phyloP scores from a whole-genome alignment of 805 yeast genomes.

The Kodamaea kaohsiungensis region DNA sequence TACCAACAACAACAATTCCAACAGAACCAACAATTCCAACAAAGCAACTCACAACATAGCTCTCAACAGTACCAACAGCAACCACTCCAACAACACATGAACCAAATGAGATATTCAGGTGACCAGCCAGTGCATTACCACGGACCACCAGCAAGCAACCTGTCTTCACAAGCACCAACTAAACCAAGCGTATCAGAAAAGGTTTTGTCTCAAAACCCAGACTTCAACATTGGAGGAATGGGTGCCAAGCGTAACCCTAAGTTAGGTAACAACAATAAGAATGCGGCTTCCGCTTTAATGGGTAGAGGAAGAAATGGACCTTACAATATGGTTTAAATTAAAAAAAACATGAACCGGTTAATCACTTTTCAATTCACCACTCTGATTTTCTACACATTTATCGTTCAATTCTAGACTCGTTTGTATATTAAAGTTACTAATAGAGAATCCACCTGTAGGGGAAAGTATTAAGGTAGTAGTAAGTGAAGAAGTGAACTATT shows the following conservation, averaged over 20 bases:
- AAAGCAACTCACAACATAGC: slow-evolving; percentile 19
- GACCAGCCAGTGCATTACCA: not conserved
- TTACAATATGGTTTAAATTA: slow-evolving; percentile 11
- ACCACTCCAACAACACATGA: slow-evolving; percentile 7
- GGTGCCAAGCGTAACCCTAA: slow-evolving; percentile 9
- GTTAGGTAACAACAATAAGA: slow-evolving; percentile 8
- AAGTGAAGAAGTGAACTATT: not conserved
- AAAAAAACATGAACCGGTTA: not conserved
- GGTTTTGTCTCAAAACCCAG: slow-evolving; percentile 42
- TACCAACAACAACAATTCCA: slow-evolving; percentile 32
- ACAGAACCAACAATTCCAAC: slow-evolving; percentile 17
- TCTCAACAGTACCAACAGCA: slow-evolving; percentile 9
- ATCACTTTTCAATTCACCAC: not conserved
- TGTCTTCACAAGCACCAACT: not conserved
- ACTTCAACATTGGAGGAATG: slow-evolving; percentile 31
- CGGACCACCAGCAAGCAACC: slow-evolving; percentile 11
- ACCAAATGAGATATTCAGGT: slow-evolving; percentile 2
- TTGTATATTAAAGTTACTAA: not conserved
- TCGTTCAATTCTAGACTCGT: not conserved
- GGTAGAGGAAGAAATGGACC: slow-evolving; percentile 18
- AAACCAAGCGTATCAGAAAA: slow-evolving; percentile 38
- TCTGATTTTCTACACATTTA: not conserved
- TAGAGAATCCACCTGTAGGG: not conserved
- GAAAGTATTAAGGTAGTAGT: not conserved
- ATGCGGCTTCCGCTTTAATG: slow-evolving; percentile 16